Conservation (phyloP, 2,329 filamentous ascomycete genomes). For the Raffaelea albimanens region DNA sequence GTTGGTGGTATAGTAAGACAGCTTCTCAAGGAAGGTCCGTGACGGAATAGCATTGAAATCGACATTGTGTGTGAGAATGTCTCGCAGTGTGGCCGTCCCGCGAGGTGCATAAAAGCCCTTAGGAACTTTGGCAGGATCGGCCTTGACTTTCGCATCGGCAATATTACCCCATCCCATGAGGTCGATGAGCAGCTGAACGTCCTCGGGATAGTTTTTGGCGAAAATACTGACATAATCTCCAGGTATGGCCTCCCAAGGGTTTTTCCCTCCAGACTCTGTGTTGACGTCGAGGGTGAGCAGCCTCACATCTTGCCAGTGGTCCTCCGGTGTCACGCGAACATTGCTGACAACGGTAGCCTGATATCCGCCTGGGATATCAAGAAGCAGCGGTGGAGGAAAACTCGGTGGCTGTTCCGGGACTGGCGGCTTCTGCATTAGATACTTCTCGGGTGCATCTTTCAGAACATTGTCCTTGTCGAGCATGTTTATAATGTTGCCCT, state of each 20-base stretch:
- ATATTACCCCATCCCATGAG: conserved; percentile 69
- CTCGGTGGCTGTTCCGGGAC: conserved; percentile 5
- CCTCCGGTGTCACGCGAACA: conserved; percentile 58
- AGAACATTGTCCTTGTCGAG: conserved; percentile 27
- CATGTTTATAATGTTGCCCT: conserved; percentile 14
- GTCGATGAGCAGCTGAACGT: conserved; percentile 69
- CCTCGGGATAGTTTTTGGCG: conserved; percentile 75
- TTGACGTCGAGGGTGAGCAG: conserved; percentile 54
- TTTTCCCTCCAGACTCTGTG: conserved; percentile 14
- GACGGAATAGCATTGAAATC: conserved; percentile 87
- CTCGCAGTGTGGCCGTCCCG: conserved; percentile 52
- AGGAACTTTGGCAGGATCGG: conserved; percentile 13
- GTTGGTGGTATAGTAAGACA: conserved; percentile 67
- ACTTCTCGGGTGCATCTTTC: conserved; percentile 24
- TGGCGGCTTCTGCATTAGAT: conserved; percentile 16
- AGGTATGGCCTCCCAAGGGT: conserved; percentile 49
- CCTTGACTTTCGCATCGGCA: conserved; percentile 63
- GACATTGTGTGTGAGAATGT: conserved; percentile 70
- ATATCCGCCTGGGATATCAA: conserved; percentile 50
- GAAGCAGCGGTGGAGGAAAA: conserved; percentile 22
- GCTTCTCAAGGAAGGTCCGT: conserved; percentile 71
- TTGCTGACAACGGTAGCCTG: conserved; percentile 56
- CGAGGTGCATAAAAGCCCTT: conserved; percentile 8
- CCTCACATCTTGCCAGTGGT: conserved; percentile 92
- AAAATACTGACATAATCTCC: conserved; percentile 76